phyloP scores from a whole-genome alignment of 1,284 basidiomycete genomes.

The Phellinidium pouzarii region DNA sequence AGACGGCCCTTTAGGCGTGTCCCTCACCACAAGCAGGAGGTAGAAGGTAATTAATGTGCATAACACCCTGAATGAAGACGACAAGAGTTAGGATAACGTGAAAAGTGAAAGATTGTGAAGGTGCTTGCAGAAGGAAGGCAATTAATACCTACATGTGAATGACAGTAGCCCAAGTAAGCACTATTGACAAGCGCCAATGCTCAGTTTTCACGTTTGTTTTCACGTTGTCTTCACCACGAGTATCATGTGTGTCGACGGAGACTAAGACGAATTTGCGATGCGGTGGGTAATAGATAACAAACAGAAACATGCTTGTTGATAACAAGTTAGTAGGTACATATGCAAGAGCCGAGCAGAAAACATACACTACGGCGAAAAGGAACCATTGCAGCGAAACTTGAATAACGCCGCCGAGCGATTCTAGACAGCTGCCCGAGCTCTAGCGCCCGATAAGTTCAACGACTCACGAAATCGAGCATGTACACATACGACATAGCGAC shows the following conservation, averaged over 20 bases:
- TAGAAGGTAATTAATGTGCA: slow-evolving; percentile 47
- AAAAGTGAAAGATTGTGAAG: slow-evolving; percentile 10
- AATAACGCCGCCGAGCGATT: slow-evolving; percentile 77
- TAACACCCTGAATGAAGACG: slow-evolving; percentile 38
- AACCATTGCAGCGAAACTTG: slow-evolving; percentile 86
- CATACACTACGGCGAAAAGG: slow-evolving; percentile 81
- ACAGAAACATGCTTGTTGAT: slow-evolving; percentile 71
- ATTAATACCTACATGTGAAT: slow-evolving; percentile 63
- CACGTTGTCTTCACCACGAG: slow-evolving; percentile 35
- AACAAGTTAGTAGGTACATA: background rate
- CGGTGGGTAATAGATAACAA: slow-evolving; percentile 86
- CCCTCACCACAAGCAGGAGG: slow-evolving; percentile 42
- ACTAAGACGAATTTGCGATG: slow-evolving; percentile 66
- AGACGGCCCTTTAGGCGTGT: slow-evolving; percentile 30
- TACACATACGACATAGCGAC: slow-evolving; percentile 66
- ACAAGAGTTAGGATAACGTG: slow-evolving; percentile 7
- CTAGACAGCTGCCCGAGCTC: slow-evolving; percentile 71
- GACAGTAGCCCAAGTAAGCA: slow-evolving; percentile 65
- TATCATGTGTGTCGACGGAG: slow-evolving; percentile 39
- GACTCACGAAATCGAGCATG: background rate
- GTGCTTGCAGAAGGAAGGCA: background rate
- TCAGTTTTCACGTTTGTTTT: slow-evolving; percentile 47
- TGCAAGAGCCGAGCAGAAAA: slow-evolving; percentile 20
- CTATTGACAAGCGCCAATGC: slow-evolving; percentile 73
- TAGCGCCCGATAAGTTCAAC: slow-evolving; percentile 27